Percentiles rank a stretch among this genome's conserved stretches.
phyloP scores from a whole-genome alignment of 805 yeast species.

The Saccharomyces cerevisiae region DNA sequence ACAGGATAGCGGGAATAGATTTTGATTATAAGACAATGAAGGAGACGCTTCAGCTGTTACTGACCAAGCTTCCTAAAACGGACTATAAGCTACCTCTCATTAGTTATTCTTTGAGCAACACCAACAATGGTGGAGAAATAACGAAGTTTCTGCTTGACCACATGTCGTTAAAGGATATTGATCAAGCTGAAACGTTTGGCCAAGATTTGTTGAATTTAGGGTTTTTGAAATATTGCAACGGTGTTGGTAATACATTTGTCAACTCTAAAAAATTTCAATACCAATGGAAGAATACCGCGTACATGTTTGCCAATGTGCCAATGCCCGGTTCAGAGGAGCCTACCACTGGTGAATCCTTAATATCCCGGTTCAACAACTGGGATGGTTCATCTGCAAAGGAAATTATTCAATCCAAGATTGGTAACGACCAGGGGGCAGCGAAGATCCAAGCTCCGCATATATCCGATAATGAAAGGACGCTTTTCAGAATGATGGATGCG shows the following conservation, averaged over 20 bases:
- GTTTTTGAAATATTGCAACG: slow-evolving; percentile 42
- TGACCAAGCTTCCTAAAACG: slow-evolving; percentile 43
- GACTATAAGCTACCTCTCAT: slow-evolving; percentile 58
- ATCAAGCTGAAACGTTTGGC: slow-evolving; percentile 63
- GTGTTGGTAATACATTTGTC: slow-evolving; percentile 66
- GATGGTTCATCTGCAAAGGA: not conserved
- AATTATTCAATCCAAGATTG: not conserved
- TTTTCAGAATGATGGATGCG: slow-evolving; percentile 46
- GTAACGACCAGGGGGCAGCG: not conserved
- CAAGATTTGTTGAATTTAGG: slow-evolving; percentile 60
- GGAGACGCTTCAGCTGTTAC: slow-evolving; percentile 35
- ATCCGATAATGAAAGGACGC: slow-evolving; percentile 35
- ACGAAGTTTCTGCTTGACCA: slow-evolving; percentile 24
- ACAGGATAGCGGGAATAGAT: slow-evolving; percentile 25
- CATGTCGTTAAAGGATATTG: slow-evolving; percentile 34
- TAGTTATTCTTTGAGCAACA: slow-evolving; percentile 23
- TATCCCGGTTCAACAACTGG: not conserved
- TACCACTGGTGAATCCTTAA: not conserved
- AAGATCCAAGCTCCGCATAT: slow-evolving; percentile 12
- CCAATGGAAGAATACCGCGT: slow-evolving; percentile 74
- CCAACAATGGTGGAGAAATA: slow-evolving; percentile 30
- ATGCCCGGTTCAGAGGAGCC: slow-evolving; percentile 2
- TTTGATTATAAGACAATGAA: slow-evolving; percentile 30
- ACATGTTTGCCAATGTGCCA: slow-evolving; percentile 41
- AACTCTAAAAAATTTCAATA: slow-evolving; percentile 66